A percentile compares a stretch with the other conserved stretches of the same genome.
Conservation (phyloP, 192 early-diverging fungal species). For the Phlyctochytrium planicorne region DNA sequence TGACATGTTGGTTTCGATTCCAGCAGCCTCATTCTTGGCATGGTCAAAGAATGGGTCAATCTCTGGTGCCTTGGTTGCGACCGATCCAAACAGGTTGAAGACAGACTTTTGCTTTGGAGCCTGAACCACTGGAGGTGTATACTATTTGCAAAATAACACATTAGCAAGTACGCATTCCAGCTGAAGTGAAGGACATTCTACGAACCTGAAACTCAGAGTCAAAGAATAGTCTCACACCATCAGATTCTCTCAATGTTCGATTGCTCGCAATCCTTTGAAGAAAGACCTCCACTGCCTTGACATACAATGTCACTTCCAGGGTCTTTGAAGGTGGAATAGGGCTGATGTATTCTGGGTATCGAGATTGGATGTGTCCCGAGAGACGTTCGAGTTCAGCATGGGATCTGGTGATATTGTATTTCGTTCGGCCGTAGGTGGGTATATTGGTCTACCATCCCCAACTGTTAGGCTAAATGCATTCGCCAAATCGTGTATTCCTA, state of each 20-base stretch:
- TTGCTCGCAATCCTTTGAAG: slow-evolving; percentile 2
- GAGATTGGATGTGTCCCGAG: slow-evolving; percentile 4
- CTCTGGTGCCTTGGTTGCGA: slow-evolving; percentile 18
- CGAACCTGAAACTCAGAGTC: slow-evolving; percentile 25
- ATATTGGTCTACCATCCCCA: neutral
- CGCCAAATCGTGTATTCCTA: neutral
- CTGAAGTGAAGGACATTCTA: slow-evolving; percentile 5
- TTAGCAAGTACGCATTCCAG: too few species aligned
- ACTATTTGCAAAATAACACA: too few species aligned
- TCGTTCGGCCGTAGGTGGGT: neutral
- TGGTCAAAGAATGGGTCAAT: slow-evolving; percentile 37
- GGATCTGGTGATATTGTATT: slow-evolving; percentile 11
- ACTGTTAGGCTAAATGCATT: neutral
- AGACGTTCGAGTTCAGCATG: slow-evolving; percentile 28
- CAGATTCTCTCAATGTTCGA: neutral
- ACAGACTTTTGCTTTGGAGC: neutral
- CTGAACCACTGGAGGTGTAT: neutral
- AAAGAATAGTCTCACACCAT: slow-evolving; percentile 13
- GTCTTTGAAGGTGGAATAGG: slow-evolving; percentile 15
- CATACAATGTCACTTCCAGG: neutral
- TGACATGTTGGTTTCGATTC: slow-evolving; percentile 4
- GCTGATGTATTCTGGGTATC: slow-evolving; percentile 25
- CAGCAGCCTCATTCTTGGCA: slow-evolving; percentile 3
- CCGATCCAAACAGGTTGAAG: slow-evolving; percentile 1
- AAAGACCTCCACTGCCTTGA: neutral